Base-by-base conservation (phyloP, 495 filamentous ascomycete species). In the Letharia lupina region DNA sequence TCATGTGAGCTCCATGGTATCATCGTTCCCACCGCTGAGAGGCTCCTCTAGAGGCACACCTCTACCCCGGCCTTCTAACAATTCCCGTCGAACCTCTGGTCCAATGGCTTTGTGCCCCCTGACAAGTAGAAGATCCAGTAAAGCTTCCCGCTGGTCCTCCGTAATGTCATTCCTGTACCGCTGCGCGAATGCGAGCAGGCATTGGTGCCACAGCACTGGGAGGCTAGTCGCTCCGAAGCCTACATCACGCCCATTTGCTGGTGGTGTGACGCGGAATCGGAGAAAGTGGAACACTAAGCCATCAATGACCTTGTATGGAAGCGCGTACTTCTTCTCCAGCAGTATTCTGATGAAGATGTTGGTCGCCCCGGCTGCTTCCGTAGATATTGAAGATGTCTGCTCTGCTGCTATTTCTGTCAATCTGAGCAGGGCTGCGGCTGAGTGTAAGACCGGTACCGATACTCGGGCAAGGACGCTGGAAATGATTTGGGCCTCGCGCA, bases 211-310 rank as follows among this genome's bases (percentile, higher is more conserved):
- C 52, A 96, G 82, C 7, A 96, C 89, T 0, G 92, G 91, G 48
- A 78, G 52, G 33, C 52, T 67, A 23, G 66, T 52, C 42, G 61
- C 39, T 31, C 60, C 64, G 31, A 47, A 59, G 71, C 65, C 60
- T 80, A 78, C 66, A 23, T 47, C 84, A 82, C 6, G 71, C 47
- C 80, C 78, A 13, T 77, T 80, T 16, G 77, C 74, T 18, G 77
- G 75, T 39, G 83, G 78, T 4, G 78, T 78, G 41, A 80, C 85
- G 45, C 89, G 84, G 78, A 97, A 97, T 23, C 94, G 87, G 68
- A 96, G 75, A 75, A 97, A 98, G 76, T 98, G 93, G 77, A 97
- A 98, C 20, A 98, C 95, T 9, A 98, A 80, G 33, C 91, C 87
- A 70, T 98, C 94, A 28, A 98, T 86, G 35, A 95, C 93, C 75